Percentiles rank a stretch among this genome's conserved stretches.
These are phyloP conservation scores for Cochlearia excelsa DNA, from an alignment of 345 rosid genomes.

Conservation along the genomic window DNA sequence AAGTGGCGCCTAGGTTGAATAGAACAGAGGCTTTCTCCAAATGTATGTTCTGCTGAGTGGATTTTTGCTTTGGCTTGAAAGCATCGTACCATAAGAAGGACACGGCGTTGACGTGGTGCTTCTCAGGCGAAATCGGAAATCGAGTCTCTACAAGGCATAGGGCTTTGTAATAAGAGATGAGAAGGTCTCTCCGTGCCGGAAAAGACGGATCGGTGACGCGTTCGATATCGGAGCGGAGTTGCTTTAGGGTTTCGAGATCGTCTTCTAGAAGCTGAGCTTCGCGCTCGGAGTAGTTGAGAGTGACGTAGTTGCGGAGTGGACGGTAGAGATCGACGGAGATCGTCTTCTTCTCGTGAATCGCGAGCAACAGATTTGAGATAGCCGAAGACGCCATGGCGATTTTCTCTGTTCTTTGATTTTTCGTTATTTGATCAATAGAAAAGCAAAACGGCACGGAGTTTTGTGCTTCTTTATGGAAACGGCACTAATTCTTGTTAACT, in stretches of 20 bases:
- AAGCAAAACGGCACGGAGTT: too few species aligned
- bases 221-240: constrained; percentile 79
- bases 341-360: constrained; percentile 91
- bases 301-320: constrained; percentile 83
- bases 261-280: constrained; percentile 92
- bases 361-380: constrained; percentile 80
- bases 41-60: constrained; percentile 86
- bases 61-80: constrained; percentile 78
- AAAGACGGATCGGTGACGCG: constrained; percentile 73
- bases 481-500: too few species aligned
- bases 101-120: constrained; percentile 72
- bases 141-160: constrained; percentile 88
- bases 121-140: constrained; percentile 88
- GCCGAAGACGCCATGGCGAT: constrained; percentile 58
- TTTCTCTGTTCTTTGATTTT: constrained; percentile 6
- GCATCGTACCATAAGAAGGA: constrained; percentile 87
- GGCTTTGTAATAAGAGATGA: constrained; percentile 64
- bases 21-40: constrained; percentile 89
- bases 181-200: constrained; percentile 73
- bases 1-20: constrained; percentile 77
- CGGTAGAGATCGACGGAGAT: constrained; percentile 77
- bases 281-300: constrained; percentile 82
- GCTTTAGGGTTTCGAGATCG: constrained; percentile 71
- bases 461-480: too few species aligned
- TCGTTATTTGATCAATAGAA: too few species aligned